phyloP scores from a whole-genome alignment of 495 filamentous ascomycete genomes.

The Extremus antarcticus region DNA sequence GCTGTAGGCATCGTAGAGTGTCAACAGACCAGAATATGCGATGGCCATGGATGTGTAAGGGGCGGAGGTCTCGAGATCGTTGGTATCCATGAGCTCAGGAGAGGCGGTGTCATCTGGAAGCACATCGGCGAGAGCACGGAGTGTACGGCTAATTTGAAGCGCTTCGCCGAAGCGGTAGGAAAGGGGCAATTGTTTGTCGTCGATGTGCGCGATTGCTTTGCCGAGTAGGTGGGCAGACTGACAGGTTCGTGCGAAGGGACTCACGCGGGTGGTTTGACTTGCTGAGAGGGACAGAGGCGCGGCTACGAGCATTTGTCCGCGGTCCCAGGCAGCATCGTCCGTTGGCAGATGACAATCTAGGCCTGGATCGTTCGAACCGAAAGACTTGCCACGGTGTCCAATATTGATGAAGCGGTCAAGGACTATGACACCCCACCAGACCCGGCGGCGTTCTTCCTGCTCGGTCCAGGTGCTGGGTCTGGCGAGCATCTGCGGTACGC shows the following conservation, averaged over 20 bases:
- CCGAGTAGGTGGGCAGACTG: constrained; percentile 17
- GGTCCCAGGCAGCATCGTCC: constrained; percentile 37
- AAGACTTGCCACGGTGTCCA: constrained; percentile 34
- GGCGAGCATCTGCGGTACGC: constrained; percentile 25
- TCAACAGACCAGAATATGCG: constrained; percentile 10
- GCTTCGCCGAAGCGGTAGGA: constrained; percentile 17
- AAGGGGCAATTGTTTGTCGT: constrained; percentile 10
- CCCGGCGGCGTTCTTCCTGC: constrained; percentile 37
- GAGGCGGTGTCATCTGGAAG: constrained; percentile 12
- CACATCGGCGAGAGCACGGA: constrained; percentile 10
- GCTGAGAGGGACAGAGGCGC: constrained; percentile 11
- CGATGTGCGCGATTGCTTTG: constrained; percentile 12
- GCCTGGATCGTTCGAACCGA: constrained; percentile 34
- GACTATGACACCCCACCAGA: constrained; percentile 44
- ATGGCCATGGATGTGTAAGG: constrained; percentile 15
- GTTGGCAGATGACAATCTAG: constrained; percentile 33
- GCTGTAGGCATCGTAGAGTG: constrained; percentile 13
- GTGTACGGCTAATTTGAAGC: constrained; percentile 13
- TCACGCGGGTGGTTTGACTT: constrained; percentile 1
- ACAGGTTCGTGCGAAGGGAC: constrained; percentile 18
- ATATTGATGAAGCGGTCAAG: constrained; percentile 38
- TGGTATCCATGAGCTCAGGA: too few relatives aligned
- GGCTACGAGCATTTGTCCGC: constrained; percentile 18
- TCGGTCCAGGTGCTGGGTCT: constrained; percentile 37
- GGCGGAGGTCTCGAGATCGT: neutral